Base-by-base conservation (phyloP, 306 rosid species). In the Glycine tomentella region DNA sequence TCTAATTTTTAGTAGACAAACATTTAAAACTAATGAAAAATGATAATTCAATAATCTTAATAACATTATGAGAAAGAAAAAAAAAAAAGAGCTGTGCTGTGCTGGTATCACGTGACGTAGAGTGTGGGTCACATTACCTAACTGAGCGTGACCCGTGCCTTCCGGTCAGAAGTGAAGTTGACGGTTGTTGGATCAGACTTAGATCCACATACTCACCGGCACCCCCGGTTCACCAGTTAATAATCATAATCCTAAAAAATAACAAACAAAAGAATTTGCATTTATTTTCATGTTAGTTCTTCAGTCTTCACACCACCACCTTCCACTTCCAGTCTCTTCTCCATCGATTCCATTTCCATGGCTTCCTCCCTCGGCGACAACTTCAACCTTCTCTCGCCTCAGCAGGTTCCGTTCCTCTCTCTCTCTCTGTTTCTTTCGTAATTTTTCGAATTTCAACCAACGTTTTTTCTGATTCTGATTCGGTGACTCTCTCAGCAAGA, bases 361-460 rank as follows among this genome's bases (percentile, higher is more conserved):
- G 87, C 92, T 84, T 78, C 91, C 49, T 33, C 81, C 42, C 81
- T 84, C 70, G 87, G 70, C 70, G 84, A 80, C 44, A 80, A 80
- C 49, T 53, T 4, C 80, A 93, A 69, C 84, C 89, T 88, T 82
- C 88, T 93, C 42, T 72, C 94, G 3, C 80, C 91, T 3, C 80
- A 89, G 57, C 91, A 93, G 91, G 97, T 95, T 59, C 61, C 0
- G 4, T 1, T 4, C 16, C 44, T 16, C 6, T 40, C 38, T 68
- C 12, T 70, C 8, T 68, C 12, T 70, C 8, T 77, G 49, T 31
- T 9, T 0, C 40, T 3, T 4, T 3, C 6, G 3, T 8, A 3
- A 0, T 1, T 61, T 70, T 17, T 63, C 20, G 6, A 4, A 1
- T 55, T 17, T 13, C 71, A 48, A 4, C 16, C 3, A 9, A 50